Evolutionary conservation across 2,329 filamentous ascomycete genomes (phyloP).

Genomic region (Monosporascus sp.): DNA sequence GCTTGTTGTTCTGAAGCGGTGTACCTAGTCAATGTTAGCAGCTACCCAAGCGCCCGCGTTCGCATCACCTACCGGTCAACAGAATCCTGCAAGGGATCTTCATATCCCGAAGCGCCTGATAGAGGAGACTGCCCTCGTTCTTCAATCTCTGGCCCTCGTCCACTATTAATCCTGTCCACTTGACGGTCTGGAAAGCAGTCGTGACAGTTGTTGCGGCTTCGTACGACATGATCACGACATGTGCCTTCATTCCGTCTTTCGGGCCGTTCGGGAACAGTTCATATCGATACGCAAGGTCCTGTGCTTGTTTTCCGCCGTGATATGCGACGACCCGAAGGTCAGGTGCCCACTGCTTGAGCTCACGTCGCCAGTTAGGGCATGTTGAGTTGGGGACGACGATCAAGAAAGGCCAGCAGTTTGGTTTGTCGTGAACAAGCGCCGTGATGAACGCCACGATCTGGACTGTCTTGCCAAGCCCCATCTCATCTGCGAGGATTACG

Average conservation of each 20-base stretch:
- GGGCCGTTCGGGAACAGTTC: conserved; percentile 72
- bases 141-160: conserved; percentile 96
- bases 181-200: conserved; percentile 64
- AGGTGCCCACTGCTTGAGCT: conserved; percentile 92
- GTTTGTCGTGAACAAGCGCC: conserved; percentile 61
- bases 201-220: conserved; percentile 76
- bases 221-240: conserved; percentile 93
- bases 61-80: conserved; percentile 55
- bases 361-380: conserved; percentile 94
- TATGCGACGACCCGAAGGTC: conserved; percentile 85
- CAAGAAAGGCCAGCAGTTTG: conserved; percentile 82
- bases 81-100: conserved; percentile 79
- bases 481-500: conserved; percentile 91
- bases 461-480: conserved; percentile 96
- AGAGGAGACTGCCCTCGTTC: conserved; percentile 82
- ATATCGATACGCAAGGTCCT: conserved; percentile 72
- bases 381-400: conserved; percentile 93
- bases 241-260: conserved; percentile 70
- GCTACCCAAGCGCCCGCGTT: background rate
- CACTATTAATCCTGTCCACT: conserved; percentile 84
- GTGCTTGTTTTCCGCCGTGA: conserved; percentile 70
- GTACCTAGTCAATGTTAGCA: conserved; percentile 45
- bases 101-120: conserved; percentile 66
- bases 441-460: conserved; percentile 83
- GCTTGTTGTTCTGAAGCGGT: conserved; percentile 89